phyloP scores from a whole-genome alignment of 441 rosid genomes.

The Erodium texanum region DNA sequence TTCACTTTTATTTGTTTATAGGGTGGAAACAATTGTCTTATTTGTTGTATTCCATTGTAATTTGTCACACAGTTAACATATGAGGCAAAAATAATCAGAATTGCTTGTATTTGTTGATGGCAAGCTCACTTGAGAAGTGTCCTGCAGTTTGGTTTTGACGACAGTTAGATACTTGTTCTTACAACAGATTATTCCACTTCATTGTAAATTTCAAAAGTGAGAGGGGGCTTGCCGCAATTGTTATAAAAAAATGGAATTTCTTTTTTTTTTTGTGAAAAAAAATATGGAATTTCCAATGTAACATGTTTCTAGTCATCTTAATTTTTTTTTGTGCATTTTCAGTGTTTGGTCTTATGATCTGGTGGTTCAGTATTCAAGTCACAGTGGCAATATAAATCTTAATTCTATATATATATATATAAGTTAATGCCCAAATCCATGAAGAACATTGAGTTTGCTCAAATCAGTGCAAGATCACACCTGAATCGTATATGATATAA shows the following conservation, averaged over 20 bases:
- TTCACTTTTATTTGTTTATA: constrained; percentile 19
- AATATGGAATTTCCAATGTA: background rate
- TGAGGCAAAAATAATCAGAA: constrained; percentile 35
- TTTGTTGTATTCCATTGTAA: constrained; percentile 12
- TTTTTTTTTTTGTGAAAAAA: no score
- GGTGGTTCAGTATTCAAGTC: no score
- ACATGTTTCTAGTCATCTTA: background rate
- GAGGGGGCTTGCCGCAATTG: background rate
- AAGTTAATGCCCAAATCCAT: no score
- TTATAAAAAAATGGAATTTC: no score
- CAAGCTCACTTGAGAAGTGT: no score
- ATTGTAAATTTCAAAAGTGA: constrained; percentile 4
- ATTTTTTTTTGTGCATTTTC: background rate
- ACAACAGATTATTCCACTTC: constrained; percentile 1
- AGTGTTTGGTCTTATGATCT: no score
- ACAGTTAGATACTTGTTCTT: constrained; percentile 3
- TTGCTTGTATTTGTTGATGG: constrained; percentile 29
- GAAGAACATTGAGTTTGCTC: no score
- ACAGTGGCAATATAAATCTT: no score
- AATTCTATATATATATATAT: no score
- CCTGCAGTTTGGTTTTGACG: constrained; percentile 6
- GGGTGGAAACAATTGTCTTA: background rate
- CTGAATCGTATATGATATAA: no score
- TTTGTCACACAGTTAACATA: constrained; percentile 24
- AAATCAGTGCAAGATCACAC: no score